Percentiles rank a stretch among this genome's conserved stretches.
phyloP scores from a whole-genome alignment of 306 rosid genomes.

The Vigna trinervia region DNA sequence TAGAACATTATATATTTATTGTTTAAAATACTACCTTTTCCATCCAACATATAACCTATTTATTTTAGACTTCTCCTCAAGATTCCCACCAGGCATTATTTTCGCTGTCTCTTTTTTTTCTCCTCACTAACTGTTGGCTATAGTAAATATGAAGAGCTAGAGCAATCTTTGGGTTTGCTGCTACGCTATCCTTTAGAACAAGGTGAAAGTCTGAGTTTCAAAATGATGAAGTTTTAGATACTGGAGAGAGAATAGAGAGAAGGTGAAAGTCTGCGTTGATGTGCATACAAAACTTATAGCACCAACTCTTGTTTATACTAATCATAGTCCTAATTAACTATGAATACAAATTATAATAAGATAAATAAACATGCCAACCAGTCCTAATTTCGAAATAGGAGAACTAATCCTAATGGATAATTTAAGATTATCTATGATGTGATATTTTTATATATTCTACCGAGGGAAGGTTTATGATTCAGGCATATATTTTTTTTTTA shows the following conservation, averaged over 20 bases:
- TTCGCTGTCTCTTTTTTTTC: not conserved
- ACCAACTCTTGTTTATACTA: not conserved
- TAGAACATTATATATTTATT: not conserved
- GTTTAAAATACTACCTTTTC: not conserved
- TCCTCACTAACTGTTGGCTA: not conserved
- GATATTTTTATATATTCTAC: not conserved
- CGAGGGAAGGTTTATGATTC: not conserved
- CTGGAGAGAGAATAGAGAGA: too few relatives aligned
- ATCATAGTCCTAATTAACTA: not conserved
- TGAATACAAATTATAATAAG: not conserved
- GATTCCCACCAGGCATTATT: not conserved
- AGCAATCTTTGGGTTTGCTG: not conserved
- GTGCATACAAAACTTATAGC: not conserved
- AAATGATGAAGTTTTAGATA: too few relatives aligned
- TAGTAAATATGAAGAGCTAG: conserved; percentile 14
- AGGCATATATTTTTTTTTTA: too few relatives aligned
- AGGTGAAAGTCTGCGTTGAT: not conserved
- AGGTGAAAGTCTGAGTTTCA: too few relatives aligned
- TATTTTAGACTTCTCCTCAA: not conserved
- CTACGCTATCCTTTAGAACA: too few relatives aligned
- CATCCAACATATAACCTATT: not conserved
- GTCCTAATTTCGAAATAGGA: not conserved
- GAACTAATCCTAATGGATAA: not conserved
- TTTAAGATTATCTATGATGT: not conserved
- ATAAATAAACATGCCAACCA: not conserved